A percentile compares a stretch with the other conserved stretches of the same genome.
phyloP scores from a whole-genome alignment of 805 yeast species.

The Yamadazyma kitorensis region DNA sequence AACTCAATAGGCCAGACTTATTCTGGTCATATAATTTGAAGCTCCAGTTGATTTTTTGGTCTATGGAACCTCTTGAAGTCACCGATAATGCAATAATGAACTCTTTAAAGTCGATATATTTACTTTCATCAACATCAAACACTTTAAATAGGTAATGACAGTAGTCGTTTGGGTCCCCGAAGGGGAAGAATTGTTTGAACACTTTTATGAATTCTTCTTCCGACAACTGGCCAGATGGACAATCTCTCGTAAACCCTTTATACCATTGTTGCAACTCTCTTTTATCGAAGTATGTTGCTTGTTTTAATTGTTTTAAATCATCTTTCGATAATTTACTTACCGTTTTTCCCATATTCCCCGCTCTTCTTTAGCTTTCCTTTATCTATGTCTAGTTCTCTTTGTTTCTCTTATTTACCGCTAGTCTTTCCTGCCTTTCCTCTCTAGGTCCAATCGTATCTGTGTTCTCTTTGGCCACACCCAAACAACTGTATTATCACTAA shows the following conservation, averaged over 20 bases:
- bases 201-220: slow-evolving; percentile 87
- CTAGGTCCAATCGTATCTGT: no score
- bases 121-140: slow-evolving; percentile 79
- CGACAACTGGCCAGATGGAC: slow-evolving; percentile 85
- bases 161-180: slow-evolving; percentile 93
- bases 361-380: no score
- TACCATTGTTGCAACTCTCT: slow-evolving; percentile 98
- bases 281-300: slow-evolving; percentile 86
- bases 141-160: slow-evolving; percentile 85
- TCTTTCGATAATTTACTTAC: slow-evolving; percentile 91
- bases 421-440: no score
- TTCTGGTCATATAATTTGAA: slow-evolving; percentile 84
- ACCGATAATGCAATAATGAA: slow-evolving; percentile 85
- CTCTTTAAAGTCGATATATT: slow-evolving; percentile 86
- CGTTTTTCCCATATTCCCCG: slow-evolving; percentile 98
- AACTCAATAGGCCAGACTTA: slow-evolving; percentile 71
- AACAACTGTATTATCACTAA: no score
- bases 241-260: slow-evolving; percentile 90
- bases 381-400: no score
- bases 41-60: slow-evolving; percentile 87
- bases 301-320: slow-evolving; percentile 76
- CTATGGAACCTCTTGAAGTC: slow-evolving; percentile 80
- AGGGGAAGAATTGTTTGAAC: slow-evolving; percentile 95
- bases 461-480: no score
- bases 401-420: no score